A percentile compares a stretch with the other conserved stretches of the same genome.
Evolutionary conservation across 140 eudicot species (phyloP).

Genomic region (Erigeron philadelphicus): DNA sequence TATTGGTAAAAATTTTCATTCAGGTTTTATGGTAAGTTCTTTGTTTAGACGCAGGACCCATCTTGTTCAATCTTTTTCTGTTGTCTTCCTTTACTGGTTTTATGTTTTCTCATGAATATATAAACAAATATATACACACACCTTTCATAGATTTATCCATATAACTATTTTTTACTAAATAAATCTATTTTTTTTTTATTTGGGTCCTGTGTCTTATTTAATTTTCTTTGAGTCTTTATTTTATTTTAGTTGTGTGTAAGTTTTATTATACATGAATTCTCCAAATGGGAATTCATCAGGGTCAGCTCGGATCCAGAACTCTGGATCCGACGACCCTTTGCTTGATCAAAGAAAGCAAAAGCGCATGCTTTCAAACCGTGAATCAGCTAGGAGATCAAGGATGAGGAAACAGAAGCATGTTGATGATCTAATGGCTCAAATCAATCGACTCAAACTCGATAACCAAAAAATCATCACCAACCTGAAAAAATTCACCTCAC

Average conservation of each 20-base stretch:
- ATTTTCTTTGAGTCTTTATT: not conserved
- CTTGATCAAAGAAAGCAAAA: slow-evolving; percentile 61
- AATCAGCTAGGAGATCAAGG: slow-evolving; percentile 70
- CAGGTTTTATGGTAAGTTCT: slow-evolving; percentile 64
- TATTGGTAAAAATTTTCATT: slow-evolving; percentile 51
- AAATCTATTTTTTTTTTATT: not conserved
- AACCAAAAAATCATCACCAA: slow-evolving; percentile 41
- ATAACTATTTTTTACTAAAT: not conserved
- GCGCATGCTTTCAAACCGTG: slow-evolving; percentile 70
- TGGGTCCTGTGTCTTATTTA: slow-evolving; percentile 30
- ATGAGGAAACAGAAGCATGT: slow-evolving; percentile 62
- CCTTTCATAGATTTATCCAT: not conserved
- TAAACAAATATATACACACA: not conserved
- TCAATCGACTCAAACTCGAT: slow-evolving; percentile 36
- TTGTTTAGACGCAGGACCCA: slow-evolving; percentile 66
- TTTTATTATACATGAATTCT: slow-evolving; percentile 43
- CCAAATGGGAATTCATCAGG: slow-evolving; percentile 53
- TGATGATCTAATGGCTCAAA: slow-evolving; percentile 49
- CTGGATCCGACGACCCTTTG: slow-evolving; percentile 49
- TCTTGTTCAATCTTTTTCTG: slow-evolving; percentile 86
- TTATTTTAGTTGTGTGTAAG: not conserved
- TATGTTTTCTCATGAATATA: slow-evolving; percentile 68
- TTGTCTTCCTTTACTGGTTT: slow-evolving; percentile 81
- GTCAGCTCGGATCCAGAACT: slow-evolving; percentile 34
- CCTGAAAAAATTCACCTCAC: slow-evolving; percentile 38